Conservation (phyloP, 2,329 filamentous ascomycete species). For the Ophiostoma novo-ulmi region DNA sequence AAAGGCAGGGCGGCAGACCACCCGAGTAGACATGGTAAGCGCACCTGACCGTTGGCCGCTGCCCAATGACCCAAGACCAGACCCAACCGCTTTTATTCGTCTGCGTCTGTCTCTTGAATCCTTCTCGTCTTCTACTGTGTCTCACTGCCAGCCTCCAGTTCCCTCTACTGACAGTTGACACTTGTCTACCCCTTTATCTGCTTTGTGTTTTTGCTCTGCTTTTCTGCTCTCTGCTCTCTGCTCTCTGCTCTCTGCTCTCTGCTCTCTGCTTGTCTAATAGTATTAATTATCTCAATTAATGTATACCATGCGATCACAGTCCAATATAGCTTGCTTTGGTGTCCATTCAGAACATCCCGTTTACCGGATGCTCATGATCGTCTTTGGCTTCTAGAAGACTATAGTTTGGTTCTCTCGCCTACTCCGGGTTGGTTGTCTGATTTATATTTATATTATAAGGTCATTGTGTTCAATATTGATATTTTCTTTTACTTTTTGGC, state of each 20-base stretch:
- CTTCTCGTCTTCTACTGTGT: background rate
- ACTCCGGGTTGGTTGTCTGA: background rate
- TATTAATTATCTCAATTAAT: background rate
- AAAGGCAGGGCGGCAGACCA: background rate
- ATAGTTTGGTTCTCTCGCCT: background rate
- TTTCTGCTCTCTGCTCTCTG: background rate
- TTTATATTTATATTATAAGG: background rate
- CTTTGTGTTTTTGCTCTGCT: background rate
- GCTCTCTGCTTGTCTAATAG: background rate
- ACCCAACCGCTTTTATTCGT: background rate
- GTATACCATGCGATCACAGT: background rate
- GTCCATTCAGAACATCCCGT: background rate
- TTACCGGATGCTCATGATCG: background rate
- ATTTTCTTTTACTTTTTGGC: background rate
- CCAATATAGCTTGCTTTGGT: background rate
- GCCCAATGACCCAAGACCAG: background rate
- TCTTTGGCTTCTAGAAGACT: background rate
- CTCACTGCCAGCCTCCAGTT: background rate
- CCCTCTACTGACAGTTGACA: background rate
- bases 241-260: too few species aligned
- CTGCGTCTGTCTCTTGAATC: background rate
- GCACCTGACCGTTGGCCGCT: background rate
- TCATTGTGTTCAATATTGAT: background rate
- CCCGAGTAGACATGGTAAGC: background rate
- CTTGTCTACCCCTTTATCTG: background rate